Evolutionary conservation across 129 eudicot species (phyloP), one percentile per base, ranked within the genome.

Genomic region (Lactuca sativa): DNA sequence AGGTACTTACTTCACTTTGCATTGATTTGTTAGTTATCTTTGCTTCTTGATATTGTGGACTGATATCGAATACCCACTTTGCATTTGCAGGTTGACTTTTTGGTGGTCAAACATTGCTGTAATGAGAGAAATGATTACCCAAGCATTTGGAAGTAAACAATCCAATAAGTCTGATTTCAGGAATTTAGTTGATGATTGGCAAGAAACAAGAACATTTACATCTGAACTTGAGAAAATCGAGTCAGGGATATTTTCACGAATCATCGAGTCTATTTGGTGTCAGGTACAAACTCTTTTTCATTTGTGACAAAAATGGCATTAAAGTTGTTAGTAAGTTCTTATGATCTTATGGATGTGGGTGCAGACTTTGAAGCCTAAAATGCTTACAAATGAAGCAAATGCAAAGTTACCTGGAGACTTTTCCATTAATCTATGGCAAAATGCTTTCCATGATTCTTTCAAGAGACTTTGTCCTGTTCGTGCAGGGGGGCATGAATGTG

Each of bases 401-500:
- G 85, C 60, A 15, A 77, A 59, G 72, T 62, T 80, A 52, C 74
- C 75, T 14, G 95, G 83, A 41, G 79, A 56, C 70, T 76, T 82
- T 62, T 80, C 96, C 68, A 68, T 88, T 54, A 73, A 82, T 60
- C 73, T 88, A 36, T 92, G 97, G 97, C 84, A 69, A 71, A 82
- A 80, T 74, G 95, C 95, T 55, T 88, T 92, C 66, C 62, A 78
- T 7, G 87, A 86, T 76, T 91, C 97, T 70, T 82, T 84, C 61
- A 81, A 70, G 67, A 86, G 91, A 85, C 95, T 92, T 71, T 92
- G 97, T 81, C 97, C 97, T 53, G 83, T 84, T 79, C 89, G 97
- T 70, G 93, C 95, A 41, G 78, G 61, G 61, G 95, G 89, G 9
- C 85, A 86, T 33, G 86, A 82, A 74, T 92, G 97, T 72, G 96